Base-by-base conservation (phyloP, 1,284 basidiomycete genomes). In the Chiua sp. region DNA sequence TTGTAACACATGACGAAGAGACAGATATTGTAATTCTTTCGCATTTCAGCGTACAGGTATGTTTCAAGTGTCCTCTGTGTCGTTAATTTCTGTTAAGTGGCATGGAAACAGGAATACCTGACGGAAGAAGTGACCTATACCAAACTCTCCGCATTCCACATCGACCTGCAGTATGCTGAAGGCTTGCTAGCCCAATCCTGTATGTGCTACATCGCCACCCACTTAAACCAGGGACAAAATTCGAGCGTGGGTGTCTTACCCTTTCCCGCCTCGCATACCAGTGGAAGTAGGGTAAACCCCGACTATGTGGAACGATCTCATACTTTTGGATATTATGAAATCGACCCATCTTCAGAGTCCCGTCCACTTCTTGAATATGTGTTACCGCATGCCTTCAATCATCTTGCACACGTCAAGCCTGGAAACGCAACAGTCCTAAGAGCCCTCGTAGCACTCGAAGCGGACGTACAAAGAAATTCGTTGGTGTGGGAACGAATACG, bases 11-110 rank as follows among this genome's bases (percentile, higher is more conserved):
- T 13, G 20, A 66, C 32, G 55, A 64, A 28, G 32, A 47, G n/a
- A 64, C 57, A 2, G 56, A 54, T n/a, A n/a, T 57, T 1, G 18
- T 65, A n/a, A 57, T 18, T 20, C 39, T 65, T 4, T 66, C 65
- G 10, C 63, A 64, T 46, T 65, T 64, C 47, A 66, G 62, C 18
- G 65, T 65, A 22, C 66, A 65, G 53, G 64, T 64, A 39, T 22
- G 42, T 44, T 44, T 44, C n/a, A 33, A 48, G 23, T 3, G 13
- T 16, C 20, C 4, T 18, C 7, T 22, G n/a, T 44, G 5, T 16
- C 22, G 12, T 20, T 11, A 10, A 16, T 26, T 7, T 15, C 13
- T 22, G n/a, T 12, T 44, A 22, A 28, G 12, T n/a, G 3, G 0
- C 3, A 44, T n/a, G 16, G 12, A 8, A 2, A 33, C 12, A 52